Percentiles rank a stretch among this genome's conserved stretches.
These are phyloP conservation scores for Lentinula raphanica DNA, from an alignment of 768 basidiomycete species.

Conservation along the genomic window DNA sequence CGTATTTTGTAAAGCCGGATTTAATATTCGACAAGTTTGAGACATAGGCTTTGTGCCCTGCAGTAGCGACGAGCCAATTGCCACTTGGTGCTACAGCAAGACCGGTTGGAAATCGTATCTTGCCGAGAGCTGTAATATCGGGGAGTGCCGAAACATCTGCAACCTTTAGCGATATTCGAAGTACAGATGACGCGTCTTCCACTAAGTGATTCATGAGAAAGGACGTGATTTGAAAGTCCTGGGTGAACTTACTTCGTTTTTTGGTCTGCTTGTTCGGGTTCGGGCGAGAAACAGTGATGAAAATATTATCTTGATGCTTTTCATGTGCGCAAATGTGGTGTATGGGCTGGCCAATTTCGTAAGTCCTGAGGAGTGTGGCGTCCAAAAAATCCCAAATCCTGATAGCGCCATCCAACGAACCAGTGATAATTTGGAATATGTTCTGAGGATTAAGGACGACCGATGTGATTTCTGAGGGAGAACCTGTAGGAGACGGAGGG, in stretches of 20 bases:
- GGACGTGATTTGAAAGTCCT: background rate
- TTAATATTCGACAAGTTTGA: constrained; percentile 50
- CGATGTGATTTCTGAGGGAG: constrained; percentile 59
- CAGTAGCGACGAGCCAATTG: constrained; percentile 69
- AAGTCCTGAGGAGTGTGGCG: constrained; percentile 68
- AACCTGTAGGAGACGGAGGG: constrained; percentile 33
- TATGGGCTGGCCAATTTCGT: constrained; percentile 66
- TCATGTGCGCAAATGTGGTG: constrained; percentile 68
- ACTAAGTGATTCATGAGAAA: constrained; percentile 11
- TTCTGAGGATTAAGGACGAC: constrained; percentile 80
- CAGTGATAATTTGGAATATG: constrained; percentile 84
- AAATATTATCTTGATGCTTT: constrained; percentile 61
- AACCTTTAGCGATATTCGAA: constrained; percentile 59
- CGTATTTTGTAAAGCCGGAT: constrained; percentile 76
- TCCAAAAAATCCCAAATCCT: constrained; percentile 94
- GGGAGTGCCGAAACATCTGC: constrained; percentile 40
- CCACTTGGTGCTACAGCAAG: constrained; percentile 74
- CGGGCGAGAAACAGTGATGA: constrained; percentile 56
- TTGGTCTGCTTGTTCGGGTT: constrained; percentile 40
- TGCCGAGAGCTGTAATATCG: constrained; percentile 56
- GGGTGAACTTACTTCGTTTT: constrained; percentile 21
- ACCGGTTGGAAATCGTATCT: constrained; percentile 57
- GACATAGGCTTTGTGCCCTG: constrained; percentile 75
- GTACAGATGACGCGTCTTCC: constrained; percentile 55
- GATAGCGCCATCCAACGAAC: constrained; percentile 76